phyloP scores from a whole-genome alignment of 352 stramenopile species.

The Phytophthora cajani region DNA sequence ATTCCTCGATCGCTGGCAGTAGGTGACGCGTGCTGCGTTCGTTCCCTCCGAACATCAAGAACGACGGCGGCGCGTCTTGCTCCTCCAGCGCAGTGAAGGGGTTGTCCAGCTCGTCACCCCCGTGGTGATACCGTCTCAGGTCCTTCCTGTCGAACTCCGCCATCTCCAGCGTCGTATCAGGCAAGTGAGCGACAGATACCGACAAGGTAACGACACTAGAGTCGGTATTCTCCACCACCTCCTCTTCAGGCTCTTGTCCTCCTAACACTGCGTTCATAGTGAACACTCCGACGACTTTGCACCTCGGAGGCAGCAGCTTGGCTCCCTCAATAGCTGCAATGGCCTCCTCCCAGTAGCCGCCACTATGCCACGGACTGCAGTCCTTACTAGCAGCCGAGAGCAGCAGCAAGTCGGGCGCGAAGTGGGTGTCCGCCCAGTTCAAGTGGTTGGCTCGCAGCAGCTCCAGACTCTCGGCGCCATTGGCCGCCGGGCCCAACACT shows the following conservation, averaged over 20 bases:
- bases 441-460: slow-evolving; percentile 46
- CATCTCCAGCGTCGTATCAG: slow-evolving; percentile 50
- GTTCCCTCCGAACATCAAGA: slow-evolving; percentile 69
- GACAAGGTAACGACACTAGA: slow-evolving; percentile 42
- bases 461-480: slow-evolving; percentile 37
- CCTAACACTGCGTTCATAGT: slow-evolving; percentile 43
- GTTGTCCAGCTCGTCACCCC: slow-evolving; percentile 33
- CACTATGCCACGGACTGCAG: slow-evolving; percentile 37
- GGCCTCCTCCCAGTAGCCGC: slow-evolving; percentile 46
- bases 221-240: neutral
- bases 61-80: slow-evolving; percentile 41
- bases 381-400: slow-evolving; percentile 38
- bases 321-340: slow-evolving; percentile 40
- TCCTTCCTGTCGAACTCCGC: slow-evolving; percentile 61
- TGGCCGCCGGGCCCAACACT: slow-evolving; percentile 32
- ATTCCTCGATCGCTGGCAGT: slow-evolving; percentile 36
- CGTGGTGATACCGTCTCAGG: slow-evolving; percentile 49
- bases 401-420: slow-evolving; percentile 54
- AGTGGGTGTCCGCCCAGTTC: slow-evolving; percentile 38
- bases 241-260: neutral
- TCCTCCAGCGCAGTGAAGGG: slow-evolving; percentile 35
- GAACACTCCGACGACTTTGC: slow-evolving; percentile 47
- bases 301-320: slow-evolving; percentile 49
- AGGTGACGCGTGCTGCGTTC: slow-evolving; percentile 54
- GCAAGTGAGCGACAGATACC: slow-evolving; percentile 50